Percentiles rank a stretch among this genome's conserved stretches.
Conservation (phyloP, 2,329 filamentous ascomycete genomes). For the Septoria linicola region DNA sequence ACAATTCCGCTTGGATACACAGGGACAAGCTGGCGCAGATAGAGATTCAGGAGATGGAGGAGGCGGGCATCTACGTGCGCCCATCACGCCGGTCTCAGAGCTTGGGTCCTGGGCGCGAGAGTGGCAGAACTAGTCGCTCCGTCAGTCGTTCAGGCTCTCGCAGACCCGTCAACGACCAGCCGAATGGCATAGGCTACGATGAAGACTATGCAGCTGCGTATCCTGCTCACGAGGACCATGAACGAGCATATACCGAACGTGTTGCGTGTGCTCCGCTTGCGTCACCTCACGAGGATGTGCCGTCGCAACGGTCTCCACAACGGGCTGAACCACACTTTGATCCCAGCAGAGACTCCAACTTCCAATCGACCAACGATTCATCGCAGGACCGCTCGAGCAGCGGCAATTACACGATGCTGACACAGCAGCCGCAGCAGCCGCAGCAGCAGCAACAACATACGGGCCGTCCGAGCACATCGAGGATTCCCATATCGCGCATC, state of each 20-base stretch:
- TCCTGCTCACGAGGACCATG: constrained; percentile 22
- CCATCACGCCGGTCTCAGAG: constrained; percentile 54
- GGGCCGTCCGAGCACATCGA: constrained; percentile 59
- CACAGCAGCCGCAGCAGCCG: constrained; percentile 37
- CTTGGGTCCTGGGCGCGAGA: constrained; percentile 37
- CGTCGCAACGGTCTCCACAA: constrained; percentile 5
- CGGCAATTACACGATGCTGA: constrained; percentile 34
- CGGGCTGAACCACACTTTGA: constrained; percentile 42
- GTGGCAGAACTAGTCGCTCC: constrained; percentile 46
- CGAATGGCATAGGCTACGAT: constrained; percentile 25
- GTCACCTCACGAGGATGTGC: neutral
- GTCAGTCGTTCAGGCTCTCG: constrained; percentile 31
- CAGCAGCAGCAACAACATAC: constrained; percentile 45
- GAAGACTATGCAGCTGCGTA: constrained; percentile 28
- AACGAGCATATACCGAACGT: no score
- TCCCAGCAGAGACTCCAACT: constrained; percentile 62
- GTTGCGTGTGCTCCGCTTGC: constrained; percentile 21
- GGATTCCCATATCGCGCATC: constrained; percentile 80
- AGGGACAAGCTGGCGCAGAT: constrained; percentile 79
- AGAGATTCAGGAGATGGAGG: constrained; percentile 76
- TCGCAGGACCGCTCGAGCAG: constrained; percentile 43
- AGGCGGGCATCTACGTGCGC: constrained; percentile 65
- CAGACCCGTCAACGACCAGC: constrained; percentile 21
- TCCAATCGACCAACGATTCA: constrained; percentile 75
- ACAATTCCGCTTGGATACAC: constrained; percentile 79